Conservation (phyloP, 306 rosid species). For the Erythrophleum fordii region DNA sequence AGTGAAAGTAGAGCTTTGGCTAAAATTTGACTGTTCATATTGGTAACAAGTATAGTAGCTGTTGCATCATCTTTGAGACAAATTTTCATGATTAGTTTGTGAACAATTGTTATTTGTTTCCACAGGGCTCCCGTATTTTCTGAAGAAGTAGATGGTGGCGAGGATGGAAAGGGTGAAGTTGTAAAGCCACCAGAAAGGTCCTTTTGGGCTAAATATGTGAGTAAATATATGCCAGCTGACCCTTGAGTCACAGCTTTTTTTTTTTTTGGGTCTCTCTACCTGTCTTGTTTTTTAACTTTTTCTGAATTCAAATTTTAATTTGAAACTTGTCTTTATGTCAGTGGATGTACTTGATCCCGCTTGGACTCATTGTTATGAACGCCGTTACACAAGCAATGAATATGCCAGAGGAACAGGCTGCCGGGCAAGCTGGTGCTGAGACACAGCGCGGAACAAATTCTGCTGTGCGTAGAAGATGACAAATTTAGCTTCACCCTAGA, state of each 20-base stretch:
- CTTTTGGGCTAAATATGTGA: constrained; percentile 98
- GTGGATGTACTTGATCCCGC: constrained; percentile 99
- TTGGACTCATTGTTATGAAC: constrained; percentile 93
- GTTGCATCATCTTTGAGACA: constrained; percentile 21
- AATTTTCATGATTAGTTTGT: constrained; percentile 19
- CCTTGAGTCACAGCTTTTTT: not conserved
- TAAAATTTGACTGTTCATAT: not conserved
- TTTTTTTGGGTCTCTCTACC: not conserved
- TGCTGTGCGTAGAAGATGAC: constrained; percentile 75
- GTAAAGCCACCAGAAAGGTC: constrained; percentile 75
- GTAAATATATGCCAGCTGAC: constrained; percentile 39
- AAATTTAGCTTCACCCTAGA: constrained; percentile 21
- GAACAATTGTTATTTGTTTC: constrained; percentile 38
- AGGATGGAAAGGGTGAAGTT: constrained; percentile 74
- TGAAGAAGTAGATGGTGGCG: constrained; percentile 79
- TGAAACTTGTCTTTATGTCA: constrained; percentile 42
- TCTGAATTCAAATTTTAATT: constrained; percentile 13
- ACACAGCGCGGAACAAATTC: constrained; percentile 73
- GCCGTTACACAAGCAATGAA: constrained; percentile 97
- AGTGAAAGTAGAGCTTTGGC: not conserved
- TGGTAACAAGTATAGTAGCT: constrained; percentile 6
- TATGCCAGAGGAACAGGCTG: constrained; percentile 84
- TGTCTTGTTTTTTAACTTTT: not conserved
- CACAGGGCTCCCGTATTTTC: constrained; percentile 79
- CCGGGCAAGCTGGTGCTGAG: constrained; percentile 61